Conservation (phyloP, 768 basidiomycete species). For the Boletus coccyginus region DNA sequence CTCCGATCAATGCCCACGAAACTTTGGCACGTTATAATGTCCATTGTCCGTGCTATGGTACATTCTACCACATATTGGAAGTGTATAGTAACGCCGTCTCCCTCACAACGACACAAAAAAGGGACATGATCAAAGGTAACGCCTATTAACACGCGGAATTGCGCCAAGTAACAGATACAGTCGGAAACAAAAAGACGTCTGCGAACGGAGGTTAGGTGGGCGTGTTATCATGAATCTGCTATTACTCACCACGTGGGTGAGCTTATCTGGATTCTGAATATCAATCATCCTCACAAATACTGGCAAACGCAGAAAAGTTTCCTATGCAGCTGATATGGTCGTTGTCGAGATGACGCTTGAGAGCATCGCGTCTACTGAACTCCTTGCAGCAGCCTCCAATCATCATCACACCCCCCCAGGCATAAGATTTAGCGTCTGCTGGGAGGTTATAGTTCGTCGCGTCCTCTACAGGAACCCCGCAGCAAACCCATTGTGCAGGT, state of each 20-base stretch:
- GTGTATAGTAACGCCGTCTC: slow-evolving; percentile 13
- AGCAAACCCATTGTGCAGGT: slow-evolving; percentile 38
- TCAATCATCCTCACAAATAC: slow-evolving; percentile 27
- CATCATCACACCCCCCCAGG: slow-evolving; percentile 30
- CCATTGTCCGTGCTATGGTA: slow-evolving; percentile 17
- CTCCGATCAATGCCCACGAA: background rate
- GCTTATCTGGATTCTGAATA: slow-evolving; percentile 11
- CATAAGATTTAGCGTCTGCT: slow-evolving; percentile 22
- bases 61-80: slow-evolving; percentile 6
- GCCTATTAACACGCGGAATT: slow-evolving; percentile 2
- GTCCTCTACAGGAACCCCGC: slow-evolving; percentile 31
- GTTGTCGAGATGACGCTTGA: slow-evolving; percentile 40
- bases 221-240: background rate
- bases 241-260: slow-evolving; percentile 5
- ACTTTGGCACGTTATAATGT: background rate
- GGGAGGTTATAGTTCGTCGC: slow-evolving; percentile 22
- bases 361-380: slow-evolving; percentile 39
- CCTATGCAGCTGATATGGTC: slow-evolving; percentile 34
- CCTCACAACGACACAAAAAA: background rate
- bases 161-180: slow-evolving; percentile 3
- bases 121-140: slow-evolving; percentile 12
- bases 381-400: slow-evolving; percentile 38
- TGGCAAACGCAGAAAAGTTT: slow-evolving; percentile 29
- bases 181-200: slow-evolving; percentile 9
- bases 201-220: background rate